Base-by-base conservation (phyloP, 148 eudicot genomes). In the Rhododendron vialii region DNA sequence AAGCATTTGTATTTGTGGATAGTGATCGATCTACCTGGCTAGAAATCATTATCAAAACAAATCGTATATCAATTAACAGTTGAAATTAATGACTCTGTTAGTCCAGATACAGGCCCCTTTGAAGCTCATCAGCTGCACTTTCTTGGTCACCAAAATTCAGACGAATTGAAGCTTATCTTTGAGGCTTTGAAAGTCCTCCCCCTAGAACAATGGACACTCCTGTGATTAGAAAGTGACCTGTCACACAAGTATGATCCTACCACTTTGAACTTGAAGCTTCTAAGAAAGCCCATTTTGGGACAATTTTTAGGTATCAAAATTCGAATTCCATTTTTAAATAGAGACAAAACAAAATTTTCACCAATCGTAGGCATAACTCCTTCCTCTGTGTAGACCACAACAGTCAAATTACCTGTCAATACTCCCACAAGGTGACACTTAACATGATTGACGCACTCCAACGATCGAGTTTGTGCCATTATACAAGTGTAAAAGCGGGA, bases 51-150 rank as follows among this genome's bases (percentile, higher is more conserved):
- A 36, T 51, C 48, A 12, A 22, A 73, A 6, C 43, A 2, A 18
- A 22, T 47, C 30, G 80, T 18, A 45, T 24, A 35, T 82, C 30
- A 82, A 82, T 22, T 84, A 10, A 53, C 12, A 51, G 3, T 28
- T 48, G 36, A 83, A 71, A 81, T 48, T 45, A n/a, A 28, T 18
- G 85, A 76, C 77, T 30, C 50, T 11, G 30, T 48, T 50, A 33
- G 86, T 74, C 81, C 24, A 84, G 35, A 75, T 84, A 51, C 81
- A 74, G 80, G 50, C 50, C 86, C 36, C 77, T 26, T 83, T 17
- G 76, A 83, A 83, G 76, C 35, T 75, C 33, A 30, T 73, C 38
- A 55, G 48, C 7, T 84, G 33, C 3, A 71, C 11, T 73, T 83
- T 84, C 85, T 36, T 38, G 33, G 80, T 53, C 86, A 53, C 6